These are phyloP conservation scores for Xerocomellus intermedius DNA, from an alignment of 768 basidiomycete species.

Conservation along the genomic window DNA sequence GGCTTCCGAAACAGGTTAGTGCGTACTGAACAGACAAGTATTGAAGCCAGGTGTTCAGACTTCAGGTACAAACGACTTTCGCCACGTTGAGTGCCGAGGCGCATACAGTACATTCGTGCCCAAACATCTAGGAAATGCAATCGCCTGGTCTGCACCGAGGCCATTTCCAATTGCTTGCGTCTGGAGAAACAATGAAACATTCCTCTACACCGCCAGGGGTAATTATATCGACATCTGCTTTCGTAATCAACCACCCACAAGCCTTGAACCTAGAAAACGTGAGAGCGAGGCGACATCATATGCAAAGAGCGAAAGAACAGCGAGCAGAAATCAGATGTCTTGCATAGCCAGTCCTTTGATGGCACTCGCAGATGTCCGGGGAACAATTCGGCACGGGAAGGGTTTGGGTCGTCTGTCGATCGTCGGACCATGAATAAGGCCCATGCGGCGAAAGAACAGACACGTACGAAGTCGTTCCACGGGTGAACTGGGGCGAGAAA, in stretches of 20 bases:
- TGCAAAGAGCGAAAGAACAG: neutral
- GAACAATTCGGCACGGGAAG: slow-evolving; percentile 23
- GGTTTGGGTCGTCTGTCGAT: slow-evolving; percentile 19
- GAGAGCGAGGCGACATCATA: too few relatives aligned
- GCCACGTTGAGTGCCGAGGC: neutral
- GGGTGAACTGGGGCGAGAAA: slow-evolving; percentile 23
- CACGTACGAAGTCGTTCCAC: slow-evolving; percentile 21
- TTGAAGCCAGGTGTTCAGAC: neutral
- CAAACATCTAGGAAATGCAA: slow-evolving; percentile 1
- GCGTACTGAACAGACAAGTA: slow-evolving; percentile 39
- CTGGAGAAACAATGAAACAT: neutral
- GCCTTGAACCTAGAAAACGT: neutral
- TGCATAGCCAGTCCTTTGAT: slow-evolving; percentile 14
- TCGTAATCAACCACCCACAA: neutral
- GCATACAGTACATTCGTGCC: neutral
- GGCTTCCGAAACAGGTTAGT: slow-evolving; percentile 47
- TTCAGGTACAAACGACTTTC: neutral
- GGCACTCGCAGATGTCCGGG: slow-evolving; percentile 10
- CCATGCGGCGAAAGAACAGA: neutral
- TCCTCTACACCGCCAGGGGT: neutral
- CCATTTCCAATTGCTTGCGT: neutral
- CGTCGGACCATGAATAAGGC: neutral
- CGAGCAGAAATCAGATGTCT: slow-evolving; percentile 1
- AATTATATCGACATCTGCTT: neutral
- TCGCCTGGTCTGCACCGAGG: slow-evolving; percentile 3